These are phyloP conservation scores for Hysterium pulicare DNA, from an alignment of 2,329 filamentous ascomycete species.

Conservation along the genomic window DNA sequence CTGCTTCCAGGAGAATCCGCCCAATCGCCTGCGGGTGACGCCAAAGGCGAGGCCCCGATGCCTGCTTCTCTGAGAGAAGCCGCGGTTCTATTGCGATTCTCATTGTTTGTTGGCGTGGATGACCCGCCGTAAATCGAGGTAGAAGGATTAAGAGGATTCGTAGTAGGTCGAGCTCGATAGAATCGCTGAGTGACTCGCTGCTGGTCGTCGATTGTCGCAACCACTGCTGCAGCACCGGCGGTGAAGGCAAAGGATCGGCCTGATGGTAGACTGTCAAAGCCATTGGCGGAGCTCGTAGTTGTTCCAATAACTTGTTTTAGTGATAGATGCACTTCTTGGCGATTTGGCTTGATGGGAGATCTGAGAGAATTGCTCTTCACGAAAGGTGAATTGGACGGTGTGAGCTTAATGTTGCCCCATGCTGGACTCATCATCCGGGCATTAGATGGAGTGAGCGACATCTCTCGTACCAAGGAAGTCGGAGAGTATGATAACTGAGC, in stretches of 20 bases:
- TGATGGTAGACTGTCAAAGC: constrained; percentile 76
- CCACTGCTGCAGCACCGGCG: constrained; percentile 88
- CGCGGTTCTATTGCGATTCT: constrained; percentile 58
- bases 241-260: constrained; percentile 78
- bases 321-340: constrained; percentile 54
- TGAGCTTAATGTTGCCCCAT: constrained; percentile 44
- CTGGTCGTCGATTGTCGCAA: constrained; percentile 73
- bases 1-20: constrained; percentile 61
- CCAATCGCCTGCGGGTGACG: constrained; percentile 50
- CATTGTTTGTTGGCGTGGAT: constrained; percentile 53
- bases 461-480: constrained; percentile 18
- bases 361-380: constrained; percentile 58
- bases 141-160: constrained; percentile 64
- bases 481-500: constrained; percentile 7
- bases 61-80: constrained; percentile 49
- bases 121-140: constrained; percentile 50
- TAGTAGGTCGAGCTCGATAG: constrained; percentile 76
- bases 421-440: constrained; percentile 41
- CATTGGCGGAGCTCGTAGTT: constrained; percentile 78
- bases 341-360: constrained; percentile 56
- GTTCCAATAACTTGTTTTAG: constrained; percentile 86
- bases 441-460: constrained; percentile 39
- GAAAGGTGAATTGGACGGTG: constrained; percentile 72
- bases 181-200: constrained; percentile 71
- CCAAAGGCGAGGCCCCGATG: constrained; percentile 40